phyloP scores from a whole-genome alignment of 805 yeast genomes.

The Saccharomycopsis schoenii region DNA sequence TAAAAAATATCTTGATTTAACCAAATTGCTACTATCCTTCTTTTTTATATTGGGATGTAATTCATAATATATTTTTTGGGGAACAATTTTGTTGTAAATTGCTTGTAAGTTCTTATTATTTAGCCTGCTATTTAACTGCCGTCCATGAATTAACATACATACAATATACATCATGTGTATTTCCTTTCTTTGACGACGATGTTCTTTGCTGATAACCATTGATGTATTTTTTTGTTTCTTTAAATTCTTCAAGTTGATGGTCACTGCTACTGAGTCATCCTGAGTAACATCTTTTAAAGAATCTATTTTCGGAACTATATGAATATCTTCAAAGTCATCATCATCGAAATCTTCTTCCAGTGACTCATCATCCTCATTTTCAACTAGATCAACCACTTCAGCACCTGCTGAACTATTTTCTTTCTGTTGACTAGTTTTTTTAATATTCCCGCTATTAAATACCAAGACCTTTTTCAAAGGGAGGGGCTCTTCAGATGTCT shows the following conservation, averaged over 20 bases:
- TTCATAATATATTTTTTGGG: constrained; percentile 36
- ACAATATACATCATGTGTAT: constrained; percentile 53
- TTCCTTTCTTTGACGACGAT: constrained; percentile 39
- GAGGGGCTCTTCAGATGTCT: background rate
- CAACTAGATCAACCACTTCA: background rate
- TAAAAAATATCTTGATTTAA: constrained; percentile 55
- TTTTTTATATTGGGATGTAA: constrained; percentile 37
- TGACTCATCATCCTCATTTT: background rate
- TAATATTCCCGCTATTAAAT: background rate
- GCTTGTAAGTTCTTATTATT: constrained; percentile 35
- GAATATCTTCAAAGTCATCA: constrained; percentile 16
- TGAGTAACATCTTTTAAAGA: background rate
- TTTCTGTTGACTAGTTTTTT: background rate
- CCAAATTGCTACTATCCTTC: constrained; percentile 30
- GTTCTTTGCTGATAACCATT: constrained; percentile 40
- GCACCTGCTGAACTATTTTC: background rate
- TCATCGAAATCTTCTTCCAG: constrained; percentile 12
- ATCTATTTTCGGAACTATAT: background rate
- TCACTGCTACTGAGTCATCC: constrained; percentile 1
- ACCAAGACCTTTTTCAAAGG: background rate
- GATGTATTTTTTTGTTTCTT: background rate
- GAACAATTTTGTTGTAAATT: constrained; percentile 36
- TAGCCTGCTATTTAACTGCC: constrained; percentile 66
- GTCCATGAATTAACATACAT: constrained; percentile 57
- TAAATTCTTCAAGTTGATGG: background rate